phyloP scores from a whole-genome alignment of 148 eudicot genomes.

The Arbutus unedo region DNA sequence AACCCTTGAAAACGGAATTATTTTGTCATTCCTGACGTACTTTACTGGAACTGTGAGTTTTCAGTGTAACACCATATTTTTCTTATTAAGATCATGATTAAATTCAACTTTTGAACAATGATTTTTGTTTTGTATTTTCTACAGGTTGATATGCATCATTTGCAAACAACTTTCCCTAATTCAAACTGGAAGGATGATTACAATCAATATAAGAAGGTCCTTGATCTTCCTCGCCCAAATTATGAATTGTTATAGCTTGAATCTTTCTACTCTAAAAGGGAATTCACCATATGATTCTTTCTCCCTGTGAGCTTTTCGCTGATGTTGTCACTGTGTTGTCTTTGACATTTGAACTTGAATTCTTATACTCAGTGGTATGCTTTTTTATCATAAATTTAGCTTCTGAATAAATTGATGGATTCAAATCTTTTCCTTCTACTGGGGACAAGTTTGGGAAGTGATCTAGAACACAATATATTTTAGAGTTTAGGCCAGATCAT shows the following conservation, averaged over 20 bases:
- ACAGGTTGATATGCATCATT: constrained; percentile 83
- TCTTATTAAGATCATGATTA: not conserved
- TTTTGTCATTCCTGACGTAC: constrained; percentile 86
- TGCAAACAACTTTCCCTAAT: constrained; percentile 52
- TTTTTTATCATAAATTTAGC: constrained; percentile 7
- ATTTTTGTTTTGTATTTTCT: constrained; percentile 10
- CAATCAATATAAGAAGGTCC: constrained; percentile 73
- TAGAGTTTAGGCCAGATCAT: not conserved
- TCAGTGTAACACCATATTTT: not conserved
- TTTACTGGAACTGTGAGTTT: constrained; percentile 93
- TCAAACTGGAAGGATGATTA: constrained; percentile 81
- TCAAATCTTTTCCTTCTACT: not conserved
- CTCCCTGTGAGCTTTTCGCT: not conserved
- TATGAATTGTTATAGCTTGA: not conserved
- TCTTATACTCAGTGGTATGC: not conserved
- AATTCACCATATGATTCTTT: not conserved
- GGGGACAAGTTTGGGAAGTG: not conserved
- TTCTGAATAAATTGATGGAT: not conserved
- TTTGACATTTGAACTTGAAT: not conserved
- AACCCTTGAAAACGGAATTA: constrained; percentile 82
- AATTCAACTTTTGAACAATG: not conserved
- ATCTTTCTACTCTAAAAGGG: not conserved
- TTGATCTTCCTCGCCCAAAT: not conserved
- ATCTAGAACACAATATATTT: not conserved
- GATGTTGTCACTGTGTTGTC: constrained; percentile 5